Percentiles rank a stretch among this genome's conserved stretches.
Evolutionary conservation across 805 yeast species (phyloP).

Genomic region (Yarrowia keelungensis): DNA sequence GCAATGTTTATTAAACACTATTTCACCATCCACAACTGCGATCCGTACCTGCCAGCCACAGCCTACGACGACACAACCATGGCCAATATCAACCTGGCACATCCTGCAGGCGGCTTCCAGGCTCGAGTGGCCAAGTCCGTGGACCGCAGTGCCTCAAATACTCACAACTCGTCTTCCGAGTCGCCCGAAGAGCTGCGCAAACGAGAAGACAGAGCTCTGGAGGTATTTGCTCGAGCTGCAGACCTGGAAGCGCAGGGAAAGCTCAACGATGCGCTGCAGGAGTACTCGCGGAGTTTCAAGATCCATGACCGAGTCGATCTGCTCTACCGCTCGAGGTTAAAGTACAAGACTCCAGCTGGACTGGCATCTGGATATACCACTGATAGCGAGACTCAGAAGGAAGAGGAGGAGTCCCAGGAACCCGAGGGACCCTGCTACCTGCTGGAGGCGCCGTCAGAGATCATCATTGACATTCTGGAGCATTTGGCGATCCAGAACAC

Average conservation of each 20-base stretch:
- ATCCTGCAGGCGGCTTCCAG: conserved; percentile 26
- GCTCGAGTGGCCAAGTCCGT: conserved; percentile 18
- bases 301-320: conserved; percentile 34
- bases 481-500: conserved; percentile 24
- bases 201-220: conserved; percentile 21
- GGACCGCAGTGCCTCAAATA: background rate
- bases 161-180: background rate
- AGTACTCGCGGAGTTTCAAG: conserved; percentile 31
- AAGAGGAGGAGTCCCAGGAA: background rate
- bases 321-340: conserved; percentile 11
- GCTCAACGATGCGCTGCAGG: conserved; percentile 25
- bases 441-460: conserved; percentile 32
- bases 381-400: background rate
- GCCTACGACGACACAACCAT: conserved; percentile 19
- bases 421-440: conserved; percentile 20
- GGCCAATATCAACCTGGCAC: conserved; percentile 25
- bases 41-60: conserved; percentile 7
- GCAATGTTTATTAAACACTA: conserved; percentile 18
- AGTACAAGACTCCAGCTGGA: conserved; percentile 17
- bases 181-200: background rate
- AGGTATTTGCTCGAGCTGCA: background rate
- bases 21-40: background rate
- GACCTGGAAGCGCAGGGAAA: conserved; percentile 24
- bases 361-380: background rate
- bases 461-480: conserved; percentile 29